These are phyloP conservation scores for Vanilla planifolia DNA, from an alignment of 106 monocot species.

Conservation along the genomic window DNA sequence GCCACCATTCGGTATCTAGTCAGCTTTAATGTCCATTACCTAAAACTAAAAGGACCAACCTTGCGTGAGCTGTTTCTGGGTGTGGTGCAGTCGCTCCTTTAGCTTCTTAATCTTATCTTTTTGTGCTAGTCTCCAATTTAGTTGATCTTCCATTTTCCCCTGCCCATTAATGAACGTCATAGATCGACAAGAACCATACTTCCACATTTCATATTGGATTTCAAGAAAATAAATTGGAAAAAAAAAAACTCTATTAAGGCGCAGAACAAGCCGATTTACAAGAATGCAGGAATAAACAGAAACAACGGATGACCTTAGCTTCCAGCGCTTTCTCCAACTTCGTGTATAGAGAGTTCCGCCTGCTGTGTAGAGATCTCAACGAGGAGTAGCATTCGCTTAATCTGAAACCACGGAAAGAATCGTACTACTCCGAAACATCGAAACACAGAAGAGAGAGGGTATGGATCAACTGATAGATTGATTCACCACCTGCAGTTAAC, in stretches of 20 bases:
- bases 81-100: conserved; percentile 28
- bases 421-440: neutral
- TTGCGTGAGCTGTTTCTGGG: conserved; percentile 52
- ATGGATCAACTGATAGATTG: neutral
- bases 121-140: conserved; percentile 39
- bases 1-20: neutral
- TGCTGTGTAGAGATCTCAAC: conserved; percentile 38
- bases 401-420: conserved; percentile 18
- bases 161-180: conserved; percentile 5
- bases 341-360: conserved; percentile 36
- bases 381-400: conserved; percentile 44
- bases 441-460: neutral
- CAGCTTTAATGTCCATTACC: conserved; percentile 11
- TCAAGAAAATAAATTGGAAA: too few relatives aligned
- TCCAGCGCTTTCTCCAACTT: conserved; percentile 32
- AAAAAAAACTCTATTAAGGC: neutral
- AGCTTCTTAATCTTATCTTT: conserved; percentile 39
- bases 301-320: conserved; percentile 43
- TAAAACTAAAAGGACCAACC: conserved; percentile 45
- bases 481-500: conserved; percentile 74
- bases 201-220: too few relatives aligned
- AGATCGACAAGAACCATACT: too few relatives aligned
- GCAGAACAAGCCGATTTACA: neutral
- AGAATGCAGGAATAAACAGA: neutral
- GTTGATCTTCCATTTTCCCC: conserved; percentile 45